A percentile compares a stretch with the other conserved stretches of the same genome.
Conservation (phyloP, 2,329 filamentous ascomycete species). For the Phialophora verrucosa region DNA sequence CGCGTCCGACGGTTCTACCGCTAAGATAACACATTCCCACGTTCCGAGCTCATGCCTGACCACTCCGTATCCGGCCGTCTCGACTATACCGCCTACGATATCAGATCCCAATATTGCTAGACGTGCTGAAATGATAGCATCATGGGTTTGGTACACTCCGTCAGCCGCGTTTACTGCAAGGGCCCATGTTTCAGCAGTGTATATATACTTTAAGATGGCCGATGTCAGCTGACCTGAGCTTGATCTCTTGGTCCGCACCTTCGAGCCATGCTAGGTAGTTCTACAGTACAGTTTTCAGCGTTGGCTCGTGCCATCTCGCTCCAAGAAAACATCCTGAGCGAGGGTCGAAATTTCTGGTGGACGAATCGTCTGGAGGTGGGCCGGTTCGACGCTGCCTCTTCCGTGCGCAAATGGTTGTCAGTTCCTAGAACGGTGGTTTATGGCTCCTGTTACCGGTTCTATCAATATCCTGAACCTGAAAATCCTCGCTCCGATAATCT, state of each 20-base stretch:
- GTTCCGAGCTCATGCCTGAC: no score
- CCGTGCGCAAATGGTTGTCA: not conserved
- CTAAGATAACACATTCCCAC: constrained; percentile 44
- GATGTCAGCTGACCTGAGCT: constrained; percentile 31
- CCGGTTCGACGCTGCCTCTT: not conserved
- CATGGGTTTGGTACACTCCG: no score
- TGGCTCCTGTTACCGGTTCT: not conserved
- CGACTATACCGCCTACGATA: no score
- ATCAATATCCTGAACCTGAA: not conserved
- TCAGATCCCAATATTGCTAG: no score
- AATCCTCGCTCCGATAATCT: not conserved
- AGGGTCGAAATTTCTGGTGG: not conserved
- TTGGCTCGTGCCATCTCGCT: not conserved
- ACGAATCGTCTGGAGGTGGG: not conserved
- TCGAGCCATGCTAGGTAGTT: not conserved
- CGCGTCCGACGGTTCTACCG: constrained; percentile 50
- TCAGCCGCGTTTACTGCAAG: no score
- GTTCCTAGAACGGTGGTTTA: not conserved
- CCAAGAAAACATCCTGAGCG: no score
- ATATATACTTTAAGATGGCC: constrained; percentile 11
- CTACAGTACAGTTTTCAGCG: not conserved
- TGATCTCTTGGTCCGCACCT: constrained; percentile 23
- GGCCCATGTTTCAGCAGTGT: no score
- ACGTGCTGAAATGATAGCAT: no score
- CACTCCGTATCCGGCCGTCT: no score